phyloP scores from a whole-genome alignment of 2,329 filamentous ascomycete genomes.

The Alternaria metachromatica region DNA sequence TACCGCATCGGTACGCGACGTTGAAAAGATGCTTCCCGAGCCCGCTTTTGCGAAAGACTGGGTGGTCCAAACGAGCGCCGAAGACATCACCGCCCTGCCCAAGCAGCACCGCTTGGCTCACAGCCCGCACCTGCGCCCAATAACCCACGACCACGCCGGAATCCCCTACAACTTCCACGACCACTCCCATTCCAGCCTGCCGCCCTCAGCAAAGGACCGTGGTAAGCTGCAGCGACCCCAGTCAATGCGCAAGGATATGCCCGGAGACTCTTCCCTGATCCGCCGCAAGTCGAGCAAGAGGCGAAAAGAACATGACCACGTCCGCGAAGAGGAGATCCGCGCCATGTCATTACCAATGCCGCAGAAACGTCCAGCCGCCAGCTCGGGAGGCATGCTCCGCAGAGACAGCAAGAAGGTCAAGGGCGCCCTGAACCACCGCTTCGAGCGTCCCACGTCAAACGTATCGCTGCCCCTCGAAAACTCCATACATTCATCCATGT shows the following conservation, averaged over 20 bases:
- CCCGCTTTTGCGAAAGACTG: conserved; percentile 14
- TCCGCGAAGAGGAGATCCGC: conserved; percentile 86
- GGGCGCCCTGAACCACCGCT: conserved; percentile 61
- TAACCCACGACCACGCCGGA: conserved; percentile 49
- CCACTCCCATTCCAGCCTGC: conserved; percentile 45
- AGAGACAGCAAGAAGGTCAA: conserved; percentile 72
- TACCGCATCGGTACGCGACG: conserved; percentile 39
- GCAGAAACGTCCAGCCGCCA: conserved; percentile 65
- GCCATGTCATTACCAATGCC: conserved; percentile 77
- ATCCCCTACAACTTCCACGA: conserved; percentile 56
- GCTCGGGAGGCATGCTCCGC: conserved; percentile 66
- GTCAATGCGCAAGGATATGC: conserved; percentile 64
- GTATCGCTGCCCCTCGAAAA: conserved; percentile 76
- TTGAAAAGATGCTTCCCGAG: conserved; percentile 34
- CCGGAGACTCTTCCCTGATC: conserved; percentile 62
- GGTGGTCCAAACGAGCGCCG: conserved; percentile 41
- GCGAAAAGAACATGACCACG: conserved; percentile 68
- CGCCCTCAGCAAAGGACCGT: conserved; percentile 47
- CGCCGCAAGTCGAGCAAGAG: conserved; percentile 76
- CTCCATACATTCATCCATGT: conserved; percentile 78
- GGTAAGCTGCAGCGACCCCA: conserved; percentile 56
- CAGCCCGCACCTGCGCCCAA: conserved; percentile 57
- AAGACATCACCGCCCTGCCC: conserved; percentile 58
- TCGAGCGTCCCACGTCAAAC: conserved; percentile 71
- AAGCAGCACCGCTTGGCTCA: conserved; percentile 48